Conservation (phyloP, 2,329 filamentous ascomycete species). For the Diaporthe velutina region DNA sequence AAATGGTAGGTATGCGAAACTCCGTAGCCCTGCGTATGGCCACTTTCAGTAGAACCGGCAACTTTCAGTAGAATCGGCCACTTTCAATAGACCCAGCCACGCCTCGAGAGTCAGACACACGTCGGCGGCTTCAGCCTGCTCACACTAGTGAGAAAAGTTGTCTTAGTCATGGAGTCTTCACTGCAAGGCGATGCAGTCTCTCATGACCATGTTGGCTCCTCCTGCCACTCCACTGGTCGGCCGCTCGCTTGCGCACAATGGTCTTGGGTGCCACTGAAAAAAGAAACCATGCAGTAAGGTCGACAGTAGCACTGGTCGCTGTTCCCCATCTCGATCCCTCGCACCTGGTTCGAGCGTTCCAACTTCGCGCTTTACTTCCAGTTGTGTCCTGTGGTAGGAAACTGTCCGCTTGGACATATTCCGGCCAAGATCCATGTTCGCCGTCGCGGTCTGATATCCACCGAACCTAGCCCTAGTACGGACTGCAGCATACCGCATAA, state of each 20-base stretch:
- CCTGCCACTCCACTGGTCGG: background rate
- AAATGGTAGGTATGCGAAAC: background rate
- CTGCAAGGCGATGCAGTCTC: background rate
- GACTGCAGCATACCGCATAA: background rate
- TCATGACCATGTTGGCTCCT: background rate
- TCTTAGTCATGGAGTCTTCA: background rate
- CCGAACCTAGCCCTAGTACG: background rate
- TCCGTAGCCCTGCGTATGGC: background rate
- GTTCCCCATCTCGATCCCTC: background rate
- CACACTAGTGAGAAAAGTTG: background rate
- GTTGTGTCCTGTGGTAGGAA: background rate
- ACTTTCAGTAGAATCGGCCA: too few species aligned
- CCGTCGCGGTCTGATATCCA: constrained; percentile 10
- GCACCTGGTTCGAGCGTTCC: background rate
- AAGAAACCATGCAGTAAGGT: background rate
- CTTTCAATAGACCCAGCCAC: background rate
- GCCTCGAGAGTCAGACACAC: background rate
- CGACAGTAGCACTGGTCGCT: background rate
- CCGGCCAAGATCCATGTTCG: constrained; percentile 4
- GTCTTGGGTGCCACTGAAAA: background rate
- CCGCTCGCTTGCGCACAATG: background rate
- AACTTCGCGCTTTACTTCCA: background rate
- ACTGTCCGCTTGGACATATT: background rate
- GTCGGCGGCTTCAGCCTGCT: background rate
- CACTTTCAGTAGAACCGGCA: background rate